Evolutionary conservation across 768 basidiomycete genomes (phyloP), one percentile per base, ranked within the genome.

Genomic region (Symmetrospora coprosmae): DNA sequence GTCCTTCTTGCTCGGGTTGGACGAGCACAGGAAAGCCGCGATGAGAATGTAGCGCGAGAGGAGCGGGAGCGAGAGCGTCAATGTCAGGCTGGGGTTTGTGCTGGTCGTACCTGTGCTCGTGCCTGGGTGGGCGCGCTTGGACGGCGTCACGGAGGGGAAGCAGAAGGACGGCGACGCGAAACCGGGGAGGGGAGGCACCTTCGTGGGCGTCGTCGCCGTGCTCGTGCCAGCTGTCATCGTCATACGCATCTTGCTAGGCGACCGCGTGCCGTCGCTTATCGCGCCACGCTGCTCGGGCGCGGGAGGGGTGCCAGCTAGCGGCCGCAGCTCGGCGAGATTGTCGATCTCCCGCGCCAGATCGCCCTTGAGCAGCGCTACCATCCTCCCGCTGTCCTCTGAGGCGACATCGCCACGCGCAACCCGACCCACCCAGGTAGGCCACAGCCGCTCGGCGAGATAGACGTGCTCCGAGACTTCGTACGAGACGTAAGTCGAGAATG

Each of bases 1-100:
- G 37, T 58, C 55, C 25, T 58, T 58, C n/a, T 33, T 27, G 7
- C 27, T 31, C 17, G 55, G 55, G 46, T 58, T 58, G 30, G 55
- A 58, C 28, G 55, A 58, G n/a, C 41, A 39, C 30, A 58, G 25
- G 31, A 58, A 58, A 9, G 55, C 9, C 6, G 55, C 40, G 25
- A 58, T 58, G 13, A 58, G 37, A 34, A 58, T 38, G 33, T 58
- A 58, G 40, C 40, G 40, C 25, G 55, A 8, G 11, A 58, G 25
- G 13, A 58, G 9, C n/a, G 55, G 31, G 4, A 58, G 41, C 31
- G 55, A 58, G 19, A 19, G 19, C 14, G 8, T 38, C 4, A 58
- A 25, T 46, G 21, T 50, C 9, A 49, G 7, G 23, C 27, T 25
- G 48, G n/a, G 6, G 34, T 49, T 23, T 7, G 27, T 28, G 28